Conservation (phyloP, 2,329 filamentous ascomycete genomes). For the Fusarium pseudocircinatum region DNA sequence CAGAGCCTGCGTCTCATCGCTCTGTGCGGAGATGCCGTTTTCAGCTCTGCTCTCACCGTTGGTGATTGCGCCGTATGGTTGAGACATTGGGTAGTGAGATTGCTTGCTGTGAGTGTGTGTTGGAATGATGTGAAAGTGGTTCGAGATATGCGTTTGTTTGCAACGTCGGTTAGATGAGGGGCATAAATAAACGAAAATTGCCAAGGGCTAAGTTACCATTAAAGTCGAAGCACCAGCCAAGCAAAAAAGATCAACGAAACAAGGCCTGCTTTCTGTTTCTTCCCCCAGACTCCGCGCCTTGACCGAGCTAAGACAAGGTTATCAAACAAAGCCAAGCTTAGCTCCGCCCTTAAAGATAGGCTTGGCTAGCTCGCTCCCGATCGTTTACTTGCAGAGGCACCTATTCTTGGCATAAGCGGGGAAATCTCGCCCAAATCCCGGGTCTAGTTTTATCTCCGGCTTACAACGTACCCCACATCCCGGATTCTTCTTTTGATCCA, state of each 20-base stretch:
- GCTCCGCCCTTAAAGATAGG: background rate
- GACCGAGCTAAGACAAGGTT: conserved; percentile 2
- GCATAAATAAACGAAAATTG: conserved; percentile 5
- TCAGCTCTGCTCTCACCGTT: conserved; percentile 6
- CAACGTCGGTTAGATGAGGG: background rate
- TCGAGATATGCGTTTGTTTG: background rate
- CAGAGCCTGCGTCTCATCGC: conserved; percentile 26
- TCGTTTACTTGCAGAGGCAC: background rate
- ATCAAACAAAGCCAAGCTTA: background rate
- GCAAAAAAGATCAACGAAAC: background rate
- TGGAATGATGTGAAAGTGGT: background rate
- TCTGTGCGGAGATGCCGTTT: background rate
- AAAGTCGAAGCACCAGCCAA: background rate
- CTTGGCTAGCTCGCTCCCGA: background rate
- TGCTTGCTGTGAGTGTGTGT: background rate
- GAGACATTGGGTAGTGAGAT: conserved; percentile 17
- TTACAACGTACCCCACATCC: background rate
- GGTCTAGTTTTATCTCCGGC: conserved; percentile 1
- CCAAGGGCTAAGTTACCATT: background rate
- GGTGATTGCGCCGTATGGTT: conserved; percentile 31
- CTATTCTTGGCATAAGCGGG: background rate
- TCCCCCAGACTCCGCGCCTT: background rate
- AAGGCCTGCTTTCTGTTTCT: too few species aligned
- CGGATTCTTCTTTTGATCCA: background rate
- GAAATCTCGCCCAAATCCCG: background rate